Base-by-base conservation (phyloP, 768 basidiomycete genomes). In the Podaxis carcinomalis region DNA sequence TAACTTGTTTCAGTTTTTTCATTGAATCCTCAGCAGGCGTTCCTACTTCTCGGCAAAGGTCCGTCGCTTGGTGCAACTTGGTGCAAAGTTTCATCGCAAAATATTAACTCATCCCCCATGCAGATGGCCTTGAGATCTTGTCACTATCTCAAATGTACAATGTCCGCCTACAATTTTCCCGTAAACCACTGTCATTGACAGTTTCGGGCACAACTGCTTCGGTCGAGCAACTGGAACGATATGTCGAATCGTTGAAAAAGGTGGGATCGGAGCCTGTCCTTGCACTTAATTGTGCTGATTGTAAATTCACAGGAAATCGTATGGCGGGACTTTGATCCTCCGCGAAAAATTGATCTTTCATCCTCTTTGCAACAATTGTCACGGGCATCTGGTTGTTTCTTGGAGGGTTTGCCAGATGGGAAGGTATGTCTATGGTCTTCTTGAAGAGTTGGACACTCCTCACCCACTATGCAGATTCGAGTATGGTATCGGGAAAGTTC, bases 21-120 rank as follows among this genome's bases (percentile, higher is more conserved):
- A 35, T 72, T 92, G 60, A 79, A 77, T 16, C 79, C 84, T 2
- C 80, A 78, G 53, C 79, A 89, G 65, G 77, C 90, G 5, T 90
- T 92, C 68, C 68, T 92, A 32, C 77, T 92, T 32, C 78, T 93
- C 63, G 90, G 90, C 42, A 86, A 81, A 80, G 87, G 90, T 88
- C 40, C 16, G 72, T 68, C 49, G 42, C 13, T 49, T 32, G 53
- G 44, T 32, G 36, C 35, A 21, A 23, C 13, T 49, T 32, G 53
- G 44, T 32, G 36, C 32, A 21, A 21, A 44, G 35, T 16, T 64
- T 23, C 25, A 59, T 32, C n/a, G 40, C 60, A 67, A 52, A 55
- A 61, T 7, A 52, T 21, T 57, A 1, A 59, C 23, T 16, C 28
- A n/a, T 37, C 46, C 35, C 55, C 14, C 23, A 7, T 58, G 11